These are phyloP conservation scores for Scheffersomyces amazonensis DNA, from an alignment of 805 yeast species.

Conservation along the genomic window DNA sequence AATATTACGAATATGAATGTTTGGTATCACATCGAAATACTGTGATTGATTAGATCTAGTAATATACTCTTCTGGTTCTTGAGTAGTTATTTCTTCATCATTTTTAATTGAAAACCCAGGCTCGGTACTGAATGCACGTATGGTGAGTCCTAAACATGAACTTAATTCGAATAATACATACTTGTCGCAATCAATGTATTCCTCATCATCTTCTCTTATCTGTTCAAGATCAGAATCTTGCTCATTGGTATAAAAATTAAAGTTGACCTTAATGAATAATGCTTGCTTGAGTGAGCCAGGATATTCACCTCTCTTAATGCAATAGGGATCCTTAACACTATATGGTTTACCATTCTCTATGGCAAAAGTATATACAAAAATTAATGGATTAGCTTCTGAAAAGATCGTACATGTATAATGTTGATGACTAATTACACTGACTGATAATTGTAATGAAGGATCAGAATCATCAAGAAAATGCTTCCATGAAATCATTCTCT, in stretches of 20 bases:
- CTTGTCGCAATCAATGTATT: conserved; percentile 1
- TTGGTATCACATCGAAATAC: conserved; percentile 2
- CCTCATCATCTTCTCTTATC: conserved; percentile 6
- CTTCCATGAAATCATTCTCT: conserved; percentile 65
- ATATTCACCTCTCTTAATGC: conserved; percentile 8
- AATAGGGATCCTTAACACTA: conserved; percentile 31
- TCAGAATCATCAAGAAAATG: conserved; percentile 61
- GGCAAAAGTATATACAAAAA: conserved; percentile 32
- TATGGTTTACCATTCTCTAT: conserved; percentile 21
- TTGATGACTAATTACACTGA: conserved; percentile 19
- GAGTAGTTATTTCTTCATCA: not conserved
- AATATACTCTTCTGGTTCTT: not conserved
- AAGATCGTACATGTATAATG: conserved; percentile 22
- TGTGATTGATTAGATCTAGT: not conserved
- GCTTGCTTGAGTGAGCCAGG: not conserved
- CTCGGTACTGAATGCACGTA: conserved; percentile 7
- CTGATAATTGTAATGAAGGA: conserved; percentile 43
- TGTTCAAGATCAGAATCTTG: conserved; percentile 3
- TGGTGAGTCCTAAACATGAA: conserved; percentile 11
- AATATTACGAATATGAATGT: not conserved
- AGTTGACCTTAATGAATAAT: not conserved
- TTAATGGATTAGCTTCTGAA: conserved; percentile 25
- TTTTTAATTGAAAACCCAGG: not conserved
- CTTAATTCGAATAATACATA: conserved; percentile 16
- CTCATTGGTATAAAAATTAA: not conserved